These are phyloP conservation scores for Fusarium ramigenum DNA, from an alignment of 2,329 filamentous ascomycete genomes.

Conservation along the genomic window DNA sequence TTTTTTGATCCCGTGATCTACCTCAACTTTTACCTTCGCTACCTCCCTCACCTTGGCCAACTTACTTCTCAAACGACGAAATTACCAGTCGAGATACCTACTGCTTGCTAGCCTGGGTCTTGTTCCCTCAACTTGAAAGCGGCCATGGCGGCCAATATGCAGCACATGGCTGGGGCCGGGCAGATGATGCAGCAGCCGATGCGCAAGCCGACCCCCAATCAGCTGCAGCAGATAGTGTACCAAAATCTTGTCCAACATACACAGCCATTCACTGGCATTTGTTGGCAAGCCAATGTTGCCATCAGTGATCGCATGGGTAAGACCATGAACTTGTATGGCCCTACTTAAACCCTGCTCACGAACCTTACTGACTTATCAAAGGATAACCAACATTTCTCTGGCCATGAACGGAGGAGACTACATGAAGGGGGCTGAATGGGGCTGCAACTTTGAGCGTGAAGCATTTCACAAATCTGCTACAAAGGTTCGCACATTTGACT, in stretches of 20 bases:
- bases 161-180: slow-evolving; percentile 62
- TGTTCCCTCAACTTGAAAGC: slow-evolving; percentile 43
- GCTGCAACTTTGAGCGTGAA: slow-evolving; percentile 59
- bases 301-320: slow-evolving; percentile 55
- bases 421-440: slow-evolving; percentile 53
- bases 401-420: slow-evolving; percentile 55
- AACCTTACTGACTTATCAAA: slow-evolving; percentile 42
- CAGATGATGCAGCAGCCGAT: slow-evolving; percentile 58
- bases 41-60: not conserved
- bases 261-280: slow-evolving; percentile 44
- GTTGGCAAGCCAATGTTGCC: slow-evolving; percentile 53
- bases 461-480: slow-evolving; percentile 56
- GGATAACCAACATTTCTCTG: slow-evolving; percentile 62
- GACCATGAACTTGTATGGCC: slow-evolving; percentile 53
- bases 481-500: slow-evolving; percentile 52
- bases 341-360: not conserved
- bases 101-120: slow-evolving; percentile 30
- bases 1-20: not conserved
- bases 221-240: slow-evolving; percentile 53
- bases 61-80: not conserved
- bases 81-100: slow-evolving; percentile 5
- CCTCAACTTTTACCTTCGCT: not conserved
- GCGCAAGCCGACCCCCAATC: slow-evolving; percentile 44
- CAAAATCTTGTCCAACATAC: slow-evolving; percentile 50
- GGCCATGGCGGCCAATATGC: slow-evolving; percentile 70